phyloP scores from a whole-genome alignment of 1,284 basidiomycete genomes.

The Austroboletus niveus region DNA sequence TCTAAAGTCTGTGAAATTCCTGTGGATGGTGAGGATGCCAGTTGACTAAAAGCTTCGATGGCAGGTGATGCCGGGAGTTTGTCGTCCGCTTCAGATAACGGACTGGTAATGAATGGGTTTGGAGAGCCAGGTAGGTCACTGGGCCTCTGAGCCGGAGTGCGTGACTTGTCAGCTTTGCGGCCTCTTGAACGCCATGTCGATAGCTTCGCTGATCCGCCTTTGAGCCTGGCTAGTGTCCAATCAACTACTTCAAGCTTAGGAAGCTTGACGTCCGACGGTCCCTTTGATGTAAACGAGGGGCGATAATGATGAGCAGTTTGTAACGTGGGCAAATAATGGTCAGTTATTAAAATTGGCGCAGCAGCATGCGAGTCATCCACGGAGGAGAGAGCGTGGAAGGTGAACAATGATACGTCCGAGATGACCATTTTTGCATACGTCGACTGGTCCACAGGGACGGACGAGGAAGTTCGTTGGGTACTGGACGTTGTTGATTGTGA shows the following conservation, averaged over 20 bases:
- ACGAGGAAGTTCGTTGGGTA: conserved; percentile 7
- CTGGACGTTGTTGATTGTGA: conserved; percentile 2
- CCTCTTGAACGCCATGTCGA: conserved; percentile 58
- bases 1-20: conserved; percentile 25
- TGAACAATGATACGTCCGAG: conserved; percentile 54
- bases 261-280: conserved; percentile 31
- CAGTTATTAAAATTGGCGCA: conserved; percentile 63
- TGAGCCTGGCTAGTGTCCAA: conserved; percentile 53
- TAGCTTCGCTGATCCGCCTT: conserved; percentile 47
- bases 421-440: conserved; percentile 34
- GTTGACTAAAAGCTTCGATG: conserved; percentile 15
- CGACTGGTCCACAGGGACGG: conserved; percentile 9
- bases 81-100: conserved; percentile 20
- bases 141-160: conserved; percentile 18
- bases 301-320: conserved; percentile 44
- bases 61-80: conserved; percentile 11
- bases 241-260: conserved; percentile 59
- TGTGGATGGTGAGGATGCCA: conserved; percentile 2
- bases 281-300: conserved; percentile 32
- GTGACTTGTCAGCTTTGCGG: conserved; percentile 15
- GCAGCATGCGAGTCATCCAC: conserved; percentile 34
- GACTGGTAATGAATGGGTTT: conserved; percentile 21
- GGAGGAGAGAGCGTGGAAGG: conserved; percentile 34
- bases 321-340: conserved; percentile 53
- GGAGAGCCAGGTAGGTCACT: conserved; percentile 21